A percentile compares a stretch with the other conserved stretches of the same genome.
These are phyloP conservation scores for Candida arabinofermentans DNA, from an alignment of 805 yeast genomes.

Conservation along the genomic window DNA sequence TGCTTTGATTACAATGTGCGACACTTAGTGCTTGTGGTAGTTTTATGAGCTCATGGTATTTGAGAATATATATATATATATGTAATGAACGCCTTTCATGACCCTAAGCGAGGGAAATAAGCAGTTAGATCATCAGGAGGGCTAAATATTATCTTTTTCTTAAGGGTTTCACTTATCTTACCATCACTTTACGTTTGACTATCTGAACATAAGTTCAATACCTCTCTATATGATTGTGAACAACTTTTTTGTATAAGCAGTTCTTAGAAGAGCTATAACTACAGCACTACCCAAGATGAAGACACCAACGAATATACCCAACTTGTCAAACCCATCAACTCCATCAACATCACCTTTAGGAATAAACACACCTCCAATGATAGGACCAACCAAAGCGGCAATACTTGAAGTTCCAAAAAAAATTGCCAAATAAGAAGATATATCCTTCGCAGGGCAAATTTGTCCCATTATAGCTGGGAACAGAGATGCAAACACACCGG, in stretches of 20 bases:
- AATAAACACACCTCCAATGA: slow-evolving; percentile 32
- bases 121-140: no score
- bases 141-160: no score
- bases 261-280: slow-evolving; percentile 4
- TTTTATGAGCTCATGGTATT: no score
- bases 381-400: slow-evolving; percentile 33
- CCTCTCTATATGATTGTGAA: slow-evolving; percentile 1
- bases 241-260: slow-evolving; percentile 5
- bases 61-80: no score
- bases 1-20: no score
- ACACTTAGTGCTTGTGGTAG: no score
- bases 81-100: no score
- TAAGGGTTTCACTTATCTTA: no score
- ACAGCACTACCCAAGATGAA: slow-evolving; percentile 20
- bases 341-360: slow-evolving; percentile 19
- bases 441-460: slow-evolving; percentile 29
- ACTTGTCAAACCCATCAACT: slow-evolving; percentile 24
- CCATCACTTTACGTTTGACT: no score
- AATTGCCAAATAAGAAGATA: slow-evolving; percentile 27
- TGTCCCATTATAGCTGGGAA: slow-evolving; percentile 31
- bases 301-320: slow-evolving; percentile 29
- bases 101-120: no score
- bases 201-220: background rate
- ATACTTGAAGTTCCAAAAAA: slow-evolving; percentile 27
- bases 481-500: slow-evolving; percentile 32